These are phyloP conservation scores for Priceomyces medius DNA, from an alignment of 805 yeast species.

Conservation along the genomic window DNA sequence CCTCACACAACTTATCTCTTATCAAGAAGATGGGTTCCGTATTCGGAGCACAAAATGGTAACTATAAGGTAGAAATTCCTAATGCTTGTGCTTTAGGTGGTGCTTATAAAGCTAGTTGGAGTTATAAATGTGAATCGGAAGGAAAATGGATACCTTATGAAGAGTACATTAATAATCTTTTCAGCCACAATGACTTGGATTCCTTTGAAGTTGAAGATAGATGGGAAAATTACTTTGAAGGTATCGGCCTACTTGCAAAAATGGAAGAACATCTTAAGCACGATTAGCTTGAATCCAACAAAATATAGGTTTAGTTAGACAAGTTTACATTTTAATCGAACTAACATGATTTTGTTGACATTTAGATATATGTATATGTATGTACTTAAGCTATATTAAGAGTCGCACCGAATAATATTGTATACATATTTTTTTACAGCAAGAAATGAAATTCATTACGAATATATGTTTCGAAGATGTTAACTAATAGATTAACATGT, in stretches of 20 bases:
- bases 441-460: too few relatives aligned
- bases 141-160: conserved; percentile 43
- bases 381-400: neutral
- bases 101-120: conserved; percentile 82
- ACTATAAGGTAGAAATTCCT: conserved; percentile 69
- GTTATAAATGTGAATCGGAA: conserved; percentile 36
- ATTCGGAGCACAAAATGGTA: conserved; percentile 64
- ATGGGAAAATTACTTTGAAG: conserved; percentile 52
- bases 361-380: neutral
- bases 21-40: conserved; percentile 68
- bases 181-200: conserved; percentile 53
- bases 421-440: too few relatives aligned
- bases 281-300: conserved; percentile 4
- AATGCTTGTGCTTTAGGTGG: conserved; percentile 95
- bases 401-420: neutral
- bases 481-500: too few relatives aligned
- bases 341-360: neutral
- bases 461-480: too few relatives aligned
- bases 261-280: conserved; percentile 36
- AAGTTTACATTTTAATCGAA: too few relatives aligned
- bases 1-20: conserved; percentile 68
- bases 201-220: conserved; percentile 35
- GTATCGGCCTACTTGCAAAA: conserved; percentile 50
- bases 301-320: too few relatives aligned
- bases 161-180: conserved; percentile 36